Conservation (phyloP, 768 basidiomycete species). For the Mycena latifolia region DNA sequence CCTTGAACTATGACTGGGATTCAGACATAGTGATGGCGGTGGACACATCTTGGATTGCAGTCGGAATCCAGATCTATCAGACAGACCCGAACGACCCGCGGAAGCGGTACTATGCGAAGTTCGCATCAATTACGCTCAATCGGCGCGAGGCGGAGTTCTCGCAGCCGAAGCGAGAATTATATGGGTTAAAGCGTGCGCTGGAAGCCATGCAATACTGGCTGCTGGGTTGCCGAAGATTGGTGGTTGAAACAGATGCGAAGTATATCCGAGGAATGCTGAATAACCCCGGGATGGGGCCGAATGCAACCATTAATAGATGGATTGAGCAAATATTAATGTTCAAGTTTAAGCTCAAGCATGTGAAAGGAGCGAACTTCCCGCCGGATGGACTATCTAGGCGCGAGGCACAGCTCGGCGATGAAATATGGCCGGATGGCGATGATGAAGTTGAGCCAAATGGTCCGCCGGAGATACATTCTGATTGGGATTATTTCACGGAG, state of each 20-base stretch:
- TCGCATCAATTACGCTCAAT: conserved; percentile 35
- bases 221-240: no score
- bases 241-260: conserved; percentile 1
- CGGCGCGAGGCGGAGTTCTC: no score
- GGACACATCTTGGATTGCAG: conserved; percentile 37
- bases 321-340: conserved; percentile 38
- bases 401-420: no score
- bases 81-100: conserved; percentile 13
- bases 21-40: conserved; percentile 40
- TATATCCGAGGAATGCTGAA: conserved; percentile 37
- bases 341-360: conserved; percentile 35
- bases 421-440: no score
- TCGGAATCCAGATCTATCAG: conserved; percentile 29
- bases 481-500: no score
- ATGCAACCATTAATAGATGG: conserved; percentile 41
- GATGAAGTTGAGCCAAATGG: no score
- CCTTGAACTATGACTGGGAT: conserved; percentile 43
- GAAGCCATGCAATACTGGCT: no score
- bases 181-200: no score
- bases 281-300: conserved; percentile 36
- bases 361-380: conserved; percentile 21
- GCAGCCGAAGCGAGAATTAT: no score
- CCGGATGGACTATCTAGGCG: conserved; percentile 2
- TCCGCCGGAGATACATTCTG: no score
- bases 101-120: conserved; percentile 36